These are phyloP conservation scores for Mycena rosella DNA, from an alignment of 768 basidiomycete genomes.

Conservation along the genomic window DNA sequence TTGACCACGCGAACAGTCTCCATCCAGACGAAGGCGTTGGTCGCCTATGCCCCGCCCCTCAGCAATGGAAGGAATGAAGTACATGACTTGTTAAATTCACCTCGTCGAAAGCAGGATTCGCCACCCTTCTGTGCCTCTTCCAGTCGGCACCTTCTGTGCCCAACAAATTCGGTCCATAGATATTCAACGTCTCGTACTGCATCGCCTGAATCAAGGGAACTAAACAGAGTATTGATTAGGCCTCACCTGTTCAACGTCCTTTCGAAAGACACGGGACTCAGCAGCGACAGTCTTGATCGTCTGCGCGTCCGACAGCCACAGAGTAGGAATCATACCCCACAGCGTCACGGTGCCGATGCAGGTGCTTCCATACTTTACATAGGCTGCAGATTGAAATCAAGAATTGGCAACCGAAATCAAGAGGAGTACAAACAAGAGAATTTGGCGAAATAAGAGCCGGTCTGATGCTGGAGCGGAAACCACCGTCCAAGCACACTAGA, in stretches of 20 bases:
- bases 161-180: constrained; percentile 50
- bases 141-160: constrained; percentile 58
- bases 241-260: constrained; percentile 49
- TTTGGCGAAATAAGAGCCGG: constrained; percentile 49
- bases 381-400: constrained; percentile 43
- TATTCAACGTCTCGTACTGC: constrained; percentile 6
- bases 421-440: constrained; percentile 54
- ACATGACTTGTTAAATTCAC: constrained; percentile 40
- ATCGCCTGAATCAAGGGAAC: background rate
- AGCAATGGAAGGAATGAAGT: background rate
- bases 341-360: constrained; percentile 52
- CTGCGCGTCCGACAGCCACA: constrained; percentile 61
- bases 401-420: no score
- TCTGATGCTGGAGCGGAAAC: constrained; percentile 51
- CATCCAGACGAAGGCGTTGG: constrained; percentile 61
- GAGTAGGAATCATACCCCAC: constrained; percentile 44
- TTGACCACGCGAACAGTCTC: constrained; percentile 55
- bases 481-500: constrained; percentile 43
- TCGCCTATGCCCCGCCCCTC: constrained; percentile 46
- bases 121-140: constrained; percentile 59
- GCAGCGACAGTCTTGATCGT: constrained; percentile 52
- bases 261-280: constrained; percentile 53
- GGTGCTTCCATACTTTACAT: constrained; percentile 54
- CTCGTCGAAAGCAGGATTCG: constrained; percentile 66
- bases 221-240: background rate